Conservation (phyloP, 768 basidiomycete genomes). For the Lentinula detonsa region DNA sequence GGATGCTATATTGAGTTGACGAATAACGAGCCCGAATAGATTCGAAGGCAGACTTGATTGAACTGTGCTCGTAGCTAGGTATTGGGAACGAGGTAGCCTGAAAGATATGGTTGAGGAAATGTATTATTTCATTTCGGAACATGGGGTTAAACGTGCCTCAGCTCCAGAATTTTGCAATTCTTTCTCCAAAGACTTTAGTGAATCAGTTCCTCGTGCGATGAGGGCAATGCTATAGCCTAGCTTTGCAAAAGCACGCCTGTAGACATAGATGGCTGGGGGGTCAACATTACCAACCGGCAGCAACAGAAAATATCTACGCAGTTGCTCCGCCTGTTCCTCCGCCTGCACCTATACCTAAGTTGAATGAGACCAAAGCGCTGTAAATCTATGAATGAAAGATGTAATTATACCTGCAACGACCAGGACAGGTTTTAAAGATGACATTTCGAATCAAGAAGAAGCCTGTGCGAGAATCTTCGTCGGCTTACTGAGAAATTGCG, state of each 20-base stretch:
- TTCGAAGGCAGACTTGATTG: constrained; percentile 44
- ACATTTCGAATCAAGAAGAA: neutral
- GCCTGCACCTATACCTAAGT: constrained; percentile 38
- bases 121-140: neutral
- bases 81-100: constrained; percentile 57
- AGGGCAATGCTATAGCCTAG: constrained; percentile 64
- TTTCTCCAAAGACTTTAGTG: constrained; percentile 45
- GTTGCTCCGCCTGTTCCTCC: constrained; percentile 52
- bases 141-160: constrained; percentile 30
- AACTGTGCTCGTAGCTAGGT: constrained; percentile 40
- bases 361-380: neutral
- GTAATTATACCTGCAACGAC: constrained; percentile 55
- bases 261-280: neutral
- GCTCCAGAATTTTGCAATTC: constrained; percentile 56
- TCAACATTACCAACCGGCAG: neutral
- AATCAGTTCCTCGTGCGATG: constrained; percentile 49
- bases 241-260: constrained; percentile 53
- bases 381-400: constrained; percentile 8
- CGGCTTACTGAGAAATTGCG: no score
- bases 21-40: constrained; percentile 39
- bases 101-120: neutral
- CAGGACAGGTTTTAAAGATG: constrained; percentile 32
- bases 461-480: no score
- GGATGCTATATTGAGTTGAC: constrained; percentile 41
- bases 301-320: constrained; percentile 32